Evolutionary conservation across 2,329 filamentous ascomycete species (phyloP).

Genomic region (Penicillium rolfsii): DNA sequence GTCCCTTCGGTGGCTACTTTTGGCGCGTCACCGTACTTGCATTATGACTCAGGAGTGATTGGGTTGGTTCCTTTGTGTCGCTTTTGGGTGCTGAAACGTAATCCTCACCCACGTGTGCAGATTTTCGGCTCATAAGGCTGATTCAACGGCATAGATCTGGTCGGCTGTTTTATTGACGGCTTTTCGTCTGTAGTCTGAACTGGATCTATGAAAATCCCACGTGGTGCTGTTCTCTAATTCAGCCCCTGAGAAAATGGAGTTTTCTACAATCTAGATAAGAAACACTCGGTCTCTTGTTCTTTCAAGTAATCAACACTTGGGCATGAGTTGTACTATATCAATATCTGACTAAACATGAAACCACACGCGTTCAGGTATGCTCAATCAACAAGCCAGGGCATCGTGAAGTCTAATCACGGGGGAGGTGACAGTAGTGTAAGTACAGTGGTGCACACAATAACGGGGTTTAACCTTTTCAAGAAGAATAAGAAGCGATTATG

Average conservation of each 20-base stretch:
- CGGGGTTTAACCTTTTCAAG: too few relatives aligned
- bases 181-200: background rate
- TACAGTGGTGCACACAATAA: too few relatives aligned
- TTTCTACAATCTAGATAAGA: background rate
- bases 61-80: background rate
- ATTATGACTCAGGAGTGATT: background rate
- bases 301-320: too few relatives aligned
- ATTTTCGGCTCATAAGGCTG: background rate
- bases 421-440: too few relatives aligned
- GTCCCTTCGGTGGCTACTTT: background rate
- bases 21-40: background rate
- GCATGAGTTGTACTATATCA: too few relatives aligned
- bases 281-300: too few relatives aligned
- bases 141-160: background rate
- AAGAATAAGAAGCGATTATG: background rate
- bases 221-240: background rate
- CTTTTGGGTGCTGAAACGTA: background rate
- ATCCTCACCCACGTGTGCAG: background rate
- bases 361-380: background rate
- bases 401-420: too few relatives aligned
- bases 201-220: background rate
- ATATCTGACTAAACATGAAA: background rate
- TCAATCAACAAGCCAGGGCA: background rate
- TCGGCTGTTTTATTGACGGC: background rate
- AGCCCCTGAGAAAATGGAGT: background rate